A percentile compares a stretch with the other conserved stretches of the same genome.
Conservation (phyloP, 208 protist genomes). For the Wallacemonas rigidus region DNA sequence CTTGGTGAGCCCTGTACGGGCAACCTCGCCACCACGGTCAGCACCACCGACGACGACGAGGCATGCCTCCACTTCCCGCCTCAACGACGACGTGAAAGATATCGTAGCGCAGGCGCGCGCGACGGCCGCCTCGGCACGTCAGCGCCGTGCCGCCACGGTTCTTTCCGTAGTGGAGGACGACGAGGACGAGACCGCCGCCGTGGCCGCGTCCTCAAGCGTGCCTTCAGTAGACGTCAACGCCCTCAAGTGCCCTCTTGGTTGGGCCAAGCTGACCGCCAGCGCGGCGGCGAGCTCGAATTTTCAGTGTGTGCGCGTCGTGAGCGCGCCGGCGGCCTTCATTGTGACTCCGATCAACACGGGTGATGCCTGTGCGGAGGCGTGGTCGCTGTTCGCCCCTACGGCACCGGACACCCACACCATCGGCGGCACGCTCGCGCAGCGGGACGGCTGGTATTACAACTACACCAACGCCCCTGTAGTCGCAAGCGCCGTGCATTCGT, state of each 20-base stretch:
- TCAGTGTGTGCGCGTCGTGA: conserved; percentile 16
- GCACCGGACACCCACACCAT: conserved; percentile 4
- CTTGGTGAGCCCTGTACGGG: background rate
- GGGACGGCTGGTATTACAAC: conserved; percentile 18
- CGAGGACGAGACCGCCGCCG: background rate
- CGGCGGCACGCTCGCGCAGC: background rate
- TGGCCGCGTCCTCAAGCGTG: background rate
- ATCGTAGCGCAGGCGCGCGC: background rate
- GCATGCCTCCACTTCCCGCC: background rate
- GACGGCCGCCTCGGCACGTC: background rate
- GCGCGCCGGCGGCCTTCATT: background rate
- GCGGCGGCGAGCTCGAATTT: conserved; percentile 6
- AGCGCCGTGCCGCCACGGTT: conserved; percentile 15
- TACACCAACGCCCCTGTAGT: conserved; percentile 20
- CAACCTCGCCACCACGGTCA: background rate
- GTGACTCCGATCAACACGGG: conserved; percentile 19
- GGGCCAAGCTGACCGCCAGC: conserved; percentile 16
- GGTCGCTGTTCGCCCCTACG: conserved; percentile 19
- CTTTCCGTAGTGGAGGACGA: background rate
- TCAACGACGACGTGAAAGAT: background rate
- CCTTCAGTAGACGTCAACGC: background rate
- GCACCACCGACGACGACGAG: conserved; percentile 7
- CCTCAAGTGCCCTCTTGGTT: conserved; percentile 17
- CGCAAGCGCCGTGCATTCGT: conserved; percentile 30
- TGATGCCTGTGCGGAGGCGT: conserved; percentile 22